These are phyloP conservation scores for Lignosus rhinocerotis DNA, from an alignment of 1,284 basidiomycete genomes.

Conservation along the genomic window DNA sequence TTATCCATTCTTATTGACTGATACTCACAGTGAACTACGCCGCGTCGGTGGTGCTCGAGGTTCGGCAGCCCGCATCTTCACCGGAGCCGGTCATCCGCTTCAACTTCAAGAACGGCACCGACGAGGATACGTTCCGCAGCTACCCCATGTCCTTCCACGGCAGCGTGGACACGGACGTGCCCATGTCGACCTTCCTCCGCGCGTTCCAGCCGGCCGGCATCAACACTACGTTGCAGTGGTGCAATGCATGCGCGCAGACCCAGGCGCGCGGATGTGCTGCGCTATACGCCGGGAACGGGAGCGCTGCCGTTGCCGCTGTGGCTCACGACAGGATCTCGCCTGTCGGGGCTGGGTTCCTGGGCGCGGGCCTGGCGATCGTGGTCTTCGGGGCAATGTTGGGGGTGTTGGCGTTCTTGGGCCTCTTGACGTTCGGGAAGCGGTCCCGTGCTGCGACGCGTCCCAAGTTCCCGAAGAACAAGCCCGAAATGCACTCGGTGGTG, in stretches of 20 bases:
- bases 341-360: conserved; percentile 65
- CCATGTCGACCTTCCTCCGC: conserved; percentile 55
- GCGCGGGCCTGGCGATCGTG: conserved; percentile 57
- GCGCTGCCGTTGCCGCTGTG: conserved; percentile 26
- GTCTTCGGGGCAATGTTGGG: conserved; percentile 43
- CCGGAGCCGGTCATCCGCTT: conserved; percentile 48
- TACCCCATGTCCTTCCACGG: conserved; percentile 33
- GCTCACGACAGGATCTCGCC: conserved; percentile 46
- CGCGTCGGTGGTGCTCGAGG: conserved; percentile 42
- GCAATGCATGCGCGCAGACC: conserved; percentile 54
- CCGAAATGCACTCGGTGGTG: conserved; percentile 15
- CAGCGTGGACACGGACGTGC: conserved; percentile 43
- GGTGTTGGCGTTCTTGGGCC: conserved; percentile 46
- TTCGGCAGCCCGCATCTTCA: conserved; percentile 32
- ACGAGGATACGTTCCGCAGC: conserved; percentile 32
- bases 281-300: conserved; percentile 39
- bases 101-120: conserved; percentile 60
- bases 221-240: conserved; percentile 60
- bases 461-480: neutral
- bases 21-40: conserved; percentile 47
- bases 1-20: neutral
- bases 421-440: conserved; percentile 40
- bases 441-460: neutral
- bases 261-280: conserved; percentile 57
- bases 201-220: conserved; percentile 53